Base-by-base conservation (phyloP, 2,329 filamentous ascomycete species). In the Aspergillus sp. region DNA sequence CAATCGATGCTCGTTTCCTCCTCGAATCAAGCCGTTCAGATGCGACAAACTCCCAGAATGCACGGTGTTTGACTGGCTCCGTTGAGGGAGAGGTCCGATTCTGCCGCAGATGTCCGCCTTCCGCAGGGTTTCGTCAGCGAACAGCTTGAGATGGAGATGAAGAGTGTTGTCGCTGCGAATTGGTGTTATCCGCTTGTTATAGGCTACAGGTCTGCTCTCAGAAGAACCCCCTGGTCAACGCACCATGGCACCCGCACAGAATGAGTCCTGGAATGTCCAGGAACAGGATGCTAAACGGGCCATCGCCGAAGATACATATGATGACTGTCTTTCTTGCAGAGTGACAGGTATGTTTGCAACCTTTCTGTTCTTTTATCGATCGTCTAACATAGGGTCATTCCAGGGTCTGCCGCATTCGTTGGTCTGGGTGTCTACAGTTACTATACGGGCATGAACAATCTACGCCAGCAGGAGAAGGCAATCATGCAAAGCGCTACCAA, bases 371-470 rank as follows among this genome's bases (percentile, higher is more conserved):
- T 27, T 44, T 20, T 38, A 10, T n/a, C 7, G 7, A 19, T 5
- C 9, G 33, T 17, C 37, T 39, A 39, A 39, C 17, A 19, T 10
- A 19, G 7, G 2, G 2, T 4, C 12, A n/a, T 9, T 43, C 30
- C 13, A 90, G 87, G 87, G 41, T 84, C 85, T 60, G 78, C 82
- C 35, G 85, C 86, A 1, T 89, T 93, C 54, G 74, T 88, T 48
- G 85, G 85, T 1, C 79, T 91, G 13, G 87, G 83, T 3, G 82
- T 77, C 1, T 93, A 90, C 69, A 90, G 83, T 66, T 90, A 90
- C 69, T 74, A 82, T 52, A 86, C 85, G 3, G 88, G 88, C 49
- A 85, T 83, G 67, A 74, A 75, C 44, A 86, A 90, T 66, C 79
- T 93, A 25, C 77, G 82, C 58, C 74, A 77, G 58, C 84, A 88